Evolutionary conservation across 192 early-diverging fungal species (phyloP).

Genomic region (Helicostylum pulchrum): DNA sequence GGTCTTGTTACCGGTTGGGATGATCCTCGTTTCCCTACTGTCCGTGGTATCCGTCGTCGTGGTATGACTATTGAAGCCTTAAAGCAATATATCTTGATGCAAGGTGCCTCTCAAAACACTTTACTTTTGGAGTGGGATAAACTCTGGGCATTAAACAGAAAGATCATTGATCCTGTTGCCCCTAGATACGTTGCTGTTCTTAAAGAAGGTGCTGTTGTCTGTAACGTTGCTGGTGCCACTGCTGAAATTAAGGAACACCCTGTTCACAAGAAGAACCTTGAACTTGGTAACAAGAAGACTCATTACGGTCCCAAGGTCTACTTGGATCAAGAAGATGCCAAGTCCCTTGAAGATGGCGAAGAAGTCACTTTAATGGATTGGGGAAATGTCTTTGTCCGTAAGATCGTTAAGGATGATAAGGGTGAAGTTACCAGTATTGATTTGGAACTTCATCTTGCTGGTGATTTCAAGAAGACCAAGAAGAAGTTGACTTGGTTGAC

Average conservation of each 20-base stretch:
- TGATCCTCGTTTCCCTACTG: conserved; percentile 88
- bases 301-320: conserved; percentile 73
- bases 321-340: conserved; percentile 86
- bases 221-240: conserved; percentile 59
- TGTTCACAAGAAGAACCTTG: conserved; percentile 97
- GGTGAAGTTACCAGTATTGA: conserved; percentile 58
- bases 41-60: conserved; percentile 87
- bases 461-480: conserved; percentile 98
- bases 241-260: conserved; percentile 64
- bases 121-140: conserved; percentile 98
- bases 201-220: conserved; percentile 62
- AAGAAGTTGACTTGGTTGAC: conserved; percentile 98
- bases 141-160: conserved; percentile 96
- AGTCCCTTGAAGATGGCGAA: conserved; percentile 75
- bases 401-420: conserved; percentile 59
- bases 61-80: conserved; percentile 98
- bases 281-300: conserved; percentile 84
- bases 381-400: conserved; percentile 93
- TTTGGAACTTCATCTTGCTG: conserved; percentile 80
- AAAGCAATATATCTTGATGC: conserved; percentile 94
- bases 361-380: conserved; percentile 99
- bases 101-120: conserved; percentile 94
- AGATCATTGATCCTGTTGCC: conserved; percentile 92
- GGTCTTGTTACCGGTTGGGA: conserved; percentile 84
- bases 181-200: conserved; percentile 86